phyloP scores from a whole-genome alignment of 495 filamentous ascomycete genomes.

The Aspergillus ellipticus region DNA sequence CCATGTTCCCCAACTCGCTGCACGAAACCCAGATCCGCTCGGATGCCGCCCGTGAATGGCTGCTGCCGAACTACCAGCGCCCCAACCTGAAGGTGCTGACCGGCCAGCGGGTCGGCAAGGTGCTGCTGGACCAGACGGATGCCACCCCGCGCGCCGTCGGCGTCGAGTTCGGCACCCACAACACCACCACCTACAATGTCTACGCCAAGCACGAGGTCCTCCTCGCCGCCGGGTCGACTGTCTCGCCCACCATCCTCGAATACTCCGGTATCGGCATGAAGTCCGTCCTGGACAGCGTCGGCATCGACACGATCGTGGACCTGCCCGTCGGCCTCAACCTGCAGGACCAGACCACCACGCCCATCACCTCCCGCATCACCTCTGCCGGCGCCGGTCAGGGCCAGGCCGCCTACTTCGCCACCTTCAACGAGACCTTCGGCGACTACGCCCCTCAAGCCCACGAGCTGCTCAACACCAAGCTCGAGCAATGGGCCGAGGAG shows the following conservation, averaged over 20 bases:
- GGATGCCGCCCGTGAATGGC: constrained; percentile 49
- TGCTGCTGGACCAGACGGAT: constrained; percentile 28
- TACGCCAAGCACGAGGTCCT: constrained; percentile 48
- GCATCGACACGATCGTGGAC: constrained; percentile 49
- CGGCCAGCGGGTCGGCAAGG: constrained; percentile 39
- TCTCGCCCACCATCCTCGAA: constrained; percentile 50
- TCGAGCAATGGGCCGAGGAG: constrained; percentile 23
- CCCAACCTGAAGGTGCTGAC: constrained; percentile 46
- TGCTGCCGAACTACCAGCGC: constrained; percentile 39
- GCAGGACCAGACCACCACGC: constrained; percentile 38
- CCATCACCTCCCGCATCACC: constrained; percentile 13
- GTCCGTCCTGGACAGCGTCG: constrained; percentile 36
- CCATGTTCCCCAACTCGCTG: constrained; percentile 26
- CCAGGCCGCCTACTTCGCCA: constrained; percentile 28
- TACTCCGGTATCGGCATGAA: constrained; percentile 42
- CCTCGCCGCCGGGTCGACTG: constrained; percentile 50
- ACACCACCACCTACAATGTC: constrained; percentile 25
- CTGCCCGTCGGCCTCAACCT: constrained; percentile 49
- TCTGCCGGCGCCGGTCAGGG: constrained; percentile 16
- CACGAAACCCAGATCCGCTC: constrained; percentile 20
- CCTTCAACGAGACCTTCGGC: constrained; percentile 25
- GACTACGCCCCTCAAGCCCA: constrained; percentile 13
- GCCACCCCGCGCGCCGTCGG: constrained; percentile 16
- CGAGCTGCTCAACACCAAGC: constrained; percentile 20
- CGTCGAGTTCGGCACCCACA: constrained; percentile 36